A percentile compares a stretch with the other conserved stretches of the same genome.
These are phyloP conservation scores for Globisporangium nodosum DNA, from an alignment of 352 stramenopile species.

Conservation along the genomic window DNA sequence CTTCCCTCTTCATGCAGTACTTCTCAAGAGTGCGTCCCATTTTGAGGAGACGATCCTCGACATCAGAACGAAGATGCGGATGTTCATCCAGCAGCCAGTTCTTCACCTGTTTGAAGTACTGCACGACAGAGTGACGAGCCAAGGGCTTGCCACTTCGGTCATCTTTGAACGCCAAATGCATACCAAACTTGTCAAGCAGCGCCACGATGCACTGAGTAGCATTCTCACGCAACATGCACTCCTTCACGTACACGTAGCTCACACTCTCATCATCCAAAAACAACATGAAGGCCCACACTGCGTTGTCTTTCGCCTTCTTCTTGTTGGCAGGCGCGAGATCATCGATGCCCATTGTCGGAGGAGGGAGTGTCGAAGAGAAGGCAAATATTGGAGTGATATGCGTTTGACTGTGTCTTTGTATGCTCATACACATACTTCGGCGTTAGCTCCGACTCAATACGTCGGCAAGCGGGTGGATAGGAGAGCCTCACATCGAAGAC, in stretches of 20 bases:
- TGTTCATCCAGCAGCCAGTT: neutral
- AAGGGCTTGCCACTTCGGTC: neutral
- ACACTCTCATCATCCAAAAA: neutral
- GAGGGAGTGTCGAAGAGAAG: neutral
- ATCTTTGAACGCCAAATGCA: neutral
- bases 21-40: neutral
- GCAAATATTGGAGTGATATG: neutral
- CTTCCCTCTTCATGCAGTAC: neutral
- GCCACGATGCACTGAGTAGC: neutral
- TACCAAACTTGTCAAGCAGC: constrained; percentile 4
- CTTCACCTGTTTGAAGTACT: neutral
- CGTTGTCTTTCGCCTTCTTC: neutral
- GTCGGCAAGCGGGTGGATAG: neutral
- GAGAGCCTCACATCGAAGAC: too few relatives aligned
- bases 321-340: neutral
- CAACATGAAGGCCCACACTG: neutral
- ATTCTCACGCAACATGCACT: constrained; percentile 3
- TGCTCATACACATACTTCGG: neutral
- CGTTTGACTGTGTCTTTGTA: neutral
- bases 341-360: neutral
- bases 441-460: neutral
- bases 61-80: neutral
- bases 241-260: constrained; percentile 1
- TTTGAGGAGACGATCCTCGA: neutral
- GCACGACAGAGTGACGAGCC: too few relatives aligned